Percentiles rank a stretch among this genome's conserved stretches.
These are phyloP conservation scores for Spizellomyces punctatus DNA, from an alignment of 192 early-diverging fungal species.

Conservation along the genomic window DNA sequence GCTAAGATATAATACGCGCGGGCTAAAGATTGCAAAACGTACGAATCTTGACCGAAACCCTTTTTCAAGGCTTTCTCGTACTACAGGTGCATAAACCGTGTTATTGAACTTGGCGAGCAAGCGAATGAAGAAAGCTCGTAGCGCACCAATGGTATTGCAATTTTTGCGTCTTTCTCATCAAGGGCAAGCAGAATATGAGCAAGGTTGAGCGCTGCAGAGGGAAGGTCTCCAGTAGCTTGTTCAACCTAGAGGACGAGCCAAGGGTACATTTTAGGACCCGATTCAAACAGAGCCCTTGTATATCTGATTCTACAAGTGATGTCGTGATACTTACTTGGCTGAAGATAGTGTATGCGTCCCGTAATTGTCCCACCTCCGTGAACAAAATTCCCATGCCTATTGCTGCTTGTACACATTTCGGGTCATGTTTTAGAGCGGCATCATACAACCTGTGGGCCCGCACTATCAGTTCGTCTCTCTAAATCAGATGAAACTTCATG, in stretches of 20 bases:
- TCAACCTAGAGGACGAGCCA: constrained; percentile 35
- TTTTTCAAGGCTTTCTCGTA: constrained; percentile 50
- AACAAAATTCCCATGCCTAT: constrained; percentile 85
- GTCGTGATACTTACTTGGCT: constrained; percentile 45
- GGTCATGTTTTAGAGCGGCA: constrained; percentile 52
- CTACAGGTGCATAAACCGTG: constrained; percentile 5
- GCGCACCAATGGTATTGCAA: constrained; percentile 66
- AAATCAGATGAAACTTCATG: background rate
- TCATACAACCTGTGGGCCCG: constrained; percentile 22
- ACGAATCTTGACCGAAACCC: constrained; percentile 18
- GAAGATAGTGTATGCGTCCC: constrained; percentile 69
- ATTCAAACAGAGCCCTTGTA: no score
- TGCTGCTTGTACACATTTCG: constrained; percentile 74
- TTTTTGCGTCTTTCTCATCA: constrained; percentile 65
- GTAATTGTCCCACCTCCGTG: constrained; percentile 65
- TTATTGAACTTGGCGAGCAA: background rate
- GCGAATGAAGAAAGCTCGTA: constrained; percentile 39
- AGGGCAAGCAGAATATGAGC: constrained; percentile 75
- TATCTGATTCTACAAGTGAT: no score
- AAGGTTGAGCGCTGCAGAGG: constrained; percentile 66
- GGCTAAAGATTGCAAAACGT: constrained; percentile 38
- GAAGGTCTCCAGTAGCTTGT: constrained; percentile 53
- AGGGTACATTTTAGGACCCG: no score
- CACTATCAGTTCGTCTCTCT: constrained; percentile 21
- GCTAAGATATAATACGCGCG: constrained; percentile 52